Base-by-base conservation (phyloP, 441 rosid genomes). In the Populus tomentosa region DNA sequence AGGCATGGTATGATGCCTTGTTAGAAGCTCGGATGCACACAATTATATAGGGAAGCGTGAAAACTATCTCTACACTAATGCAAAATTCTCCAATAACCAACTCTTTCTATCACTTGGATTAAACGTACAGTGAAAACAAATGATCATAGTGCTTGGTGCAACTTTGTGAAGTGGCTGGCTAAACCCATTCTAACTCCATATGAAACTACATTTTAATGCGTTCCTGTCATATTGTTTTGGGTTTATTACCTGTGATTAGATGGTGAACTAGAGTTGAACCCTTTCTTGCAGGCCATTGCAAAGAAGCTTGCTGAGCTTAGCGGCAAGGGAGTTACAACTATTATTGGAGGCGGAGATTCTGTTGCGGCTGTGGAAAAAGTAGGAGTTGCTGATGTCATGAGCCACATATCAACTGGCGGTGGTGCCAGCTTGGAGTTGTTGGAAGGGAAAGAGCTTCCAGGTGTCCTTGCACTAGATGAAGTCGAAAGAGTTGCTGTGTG, bases 401-500 rank as follows among this genome's bases (percentile, higher is more conserved):
- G 98, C 80, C 98, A 94, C 90, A 91, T 94, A 84, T 92, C 98
- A 11, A 94, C 98, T 0, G 98, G 98, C 62, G 98, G 97, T 2
- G 98, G 97, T 75, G 98, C 98, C 20, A 92, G 97, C 85, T 87
- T 94, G 86, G 98, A 94, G 89, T 89, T 94, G 79, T 88, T 94
- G 50, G 98, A 94, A 78, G 98, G 98, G 2, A 91, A 94, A 82
- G 82, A 78, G 71, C 97, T 94, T 73, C 98, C 98, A 14, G 98
- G 97, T 67, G 97, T 94, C 79, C 89, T 94, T 24, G 98, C 97
- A 67, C 95, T 94, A n/a, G 97, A 94, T 0, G 97, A 94, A 23
- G 97, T 93, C 62, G 30, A 14, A 35, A 82, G 84, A 36, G 90
- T 88, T 73, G 82, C 90, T 1, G 95, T 85, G 79, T 91, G 83